phyloP scores from a whole-genome alignment of 1,139 yeast genomes.

The Yamadazyma dendronema region DNA sequence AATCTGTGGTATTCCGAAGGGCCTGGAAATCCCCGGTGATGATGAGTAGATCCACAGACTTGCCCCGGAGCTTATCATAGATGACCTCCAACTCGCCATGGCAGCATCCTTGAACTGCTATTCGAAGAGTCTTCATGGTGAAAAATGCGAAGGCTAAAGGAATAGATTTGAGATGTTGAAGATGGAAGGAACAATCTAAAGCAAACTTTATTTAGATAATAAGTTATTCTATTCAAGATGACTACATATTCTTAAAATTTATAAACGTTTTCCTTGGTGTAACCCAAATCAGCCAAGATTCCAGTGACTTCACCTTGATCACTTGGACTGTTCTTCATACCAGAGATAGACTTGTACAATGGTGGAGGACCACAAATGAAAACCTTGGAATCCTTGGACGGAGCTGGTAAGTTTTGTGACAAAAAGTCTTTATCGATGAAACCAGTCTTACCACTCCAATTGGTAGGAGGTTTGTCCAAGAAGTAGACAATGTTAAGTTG shows the following conservation, averaged over 20 bases:
- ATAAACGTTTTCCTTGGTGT: conserved; percentile 81
- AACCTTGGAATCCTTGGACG: conserved; percentile 64
- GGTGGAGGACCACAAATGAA: conserved; percentile 92
- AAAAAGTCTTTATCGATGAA: conserved; percentile 78
- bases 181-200: too few species aligned
- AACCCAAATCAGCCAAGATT: conserved; percentile 83
- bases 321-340: conserved; percentile 76
- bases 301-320: conserved; percentile 97
- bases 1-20: conserved; percentile 60
- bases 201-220: too few species aligned
- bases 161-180: neutral
- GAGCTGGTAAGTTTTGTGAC: conserved; percentile 62
- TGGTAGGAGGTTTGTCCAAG: conserved; percentile 61
- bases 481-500: conserved; percentile 70
- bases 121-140: conserved; percentile 8
- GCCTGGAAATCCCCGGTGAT: conserved; percentile 91
- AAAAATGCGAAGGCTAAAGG: neutral
- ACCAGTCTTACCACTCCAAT: conserved; percentile 83
- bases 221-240: too few species aligned
- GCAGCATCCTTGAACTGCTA: conserved; percentile 91
- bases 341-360: conserved; percentile 53
- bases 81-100: conserved; percentile 78
- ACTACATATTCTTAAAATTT: too few species aligned
- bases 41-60: conserved; percentile 59
- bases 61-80: conserved; percentile 35